phyloP scores from a whole-genome alignment of 2,329 filamentous ascomycete genomes.

The Nemania sp. region DNA sequence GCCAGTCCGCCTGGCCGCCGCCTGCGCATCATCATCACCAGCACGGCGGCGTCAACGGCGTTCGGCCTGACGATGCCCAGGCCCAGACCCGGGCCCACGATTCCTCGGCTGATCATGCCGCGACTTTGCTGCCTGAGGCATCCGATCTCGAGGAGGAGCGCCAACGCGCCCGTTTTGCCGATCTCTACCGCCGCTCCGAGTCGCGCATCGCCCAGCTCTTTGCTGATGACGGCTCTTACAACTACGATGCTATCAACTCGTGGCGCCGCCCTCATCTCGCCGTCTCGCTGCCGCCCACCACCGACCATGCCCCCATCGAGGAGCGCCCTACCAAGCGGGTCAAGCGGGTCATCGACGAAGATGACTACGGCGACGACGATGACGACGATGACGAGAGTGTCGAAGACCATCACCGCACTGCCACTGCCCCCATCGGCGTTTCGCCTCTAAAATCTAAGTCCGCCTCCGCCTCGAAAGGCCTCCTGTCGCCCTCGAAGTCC shows the following conservation, averaged over 20 bases:
- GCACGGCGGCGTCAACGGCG: constrained; percentile 43
- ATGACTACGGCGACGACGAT: constrained; percentile 84
- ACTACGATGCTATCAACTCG: constrained; percentile 56
- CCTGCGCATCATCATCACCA: constrained; percentile 55
- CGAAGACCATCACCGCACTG: constrained; percentile 13
- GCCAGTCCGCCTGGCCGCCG: constrained; percentile 67
- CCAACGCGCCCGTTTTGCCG: constrained; percentile 73
- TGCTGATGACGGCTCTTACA: constrained; percentile 57
- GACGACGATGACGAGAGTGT: constrained; percentile 65
- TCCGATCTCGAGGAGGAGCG: constrained; percentile 69
- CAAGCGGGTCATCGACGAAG: constrained; percentile 78
- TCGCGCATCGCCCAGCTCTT: constrained; percentile 79
- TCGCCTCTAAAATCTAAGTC: constrained; percentile 57
- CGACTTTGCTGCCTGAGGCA: constrained; percentile 63
- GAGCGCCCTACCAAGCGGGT: constrained; percentile 73
- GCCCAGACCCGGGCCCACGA: constrained; percentile 37
- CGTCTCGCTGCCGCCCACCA: constrained; percentile 54
- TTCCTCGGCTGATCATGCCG: constrained; percentile 54
- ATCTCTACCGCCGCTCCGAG: constrained; percentile 77
- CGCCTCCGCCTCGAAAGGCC: constrained; percentile 54
- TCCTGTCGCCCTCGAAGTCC: constrained; percentile 71
- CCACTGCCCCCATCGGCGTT: constrained; percentile 40
- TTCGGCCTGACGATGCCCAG: constrained; percentile 60
- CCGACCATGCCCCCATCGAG: constrained; percentile 60
- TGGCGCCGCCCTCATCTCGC: constrained; percentile 50